These are phyloP conservation scores for Monosporozyma aerobia DNA, from an alignment of 805 yeast species.

Conservation along the genomic window DNA sequence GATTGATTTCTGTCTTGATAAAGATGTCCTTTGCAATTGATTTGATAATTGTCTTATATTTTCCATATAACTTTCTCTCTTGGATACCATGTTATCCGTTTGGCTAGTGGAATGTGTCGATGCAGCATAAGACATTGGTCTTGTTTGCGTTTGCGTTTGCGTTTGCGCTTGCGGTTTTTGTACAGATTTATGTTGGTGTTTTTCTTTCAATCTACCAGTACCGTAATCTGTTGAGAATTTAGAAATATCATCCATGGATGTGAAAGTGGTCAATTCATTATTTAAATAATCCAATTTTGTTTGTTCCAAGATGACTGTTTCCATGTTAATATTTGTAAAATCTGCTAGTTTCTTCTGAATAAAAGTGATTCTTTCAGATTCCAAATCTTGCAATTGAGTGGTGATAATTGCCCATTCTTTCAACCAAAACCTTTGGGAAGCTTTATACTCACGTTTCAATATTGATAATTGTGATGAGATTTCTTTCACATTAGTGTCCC, in stretches of 20 bases:
- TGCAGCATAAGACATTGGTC: not conserved
- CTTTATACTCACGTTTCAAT: conserved; percentile 25
- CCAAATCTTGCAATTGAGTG: conserved; percentile 25
- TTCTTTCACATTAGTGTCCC: conserved; percentile 23
- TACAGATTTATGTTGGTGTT: not conserved
- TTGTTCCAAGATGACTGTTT: conserved; percentile 24
- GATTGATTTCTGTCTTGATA: not conserved
- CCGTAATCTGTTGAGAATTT: conserved; percentile 27
- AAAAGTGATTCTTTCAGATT: conserved; percentile 21
- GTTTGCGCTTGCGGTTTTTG: no score
- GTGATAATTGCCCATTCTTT: conserved; percentile 26
- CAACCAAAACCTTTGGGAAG: conserved; percentile 27
- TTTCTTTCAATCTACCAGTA: conserved; percentile 28
- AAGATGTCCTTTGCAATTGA: conserved; percentile 15
- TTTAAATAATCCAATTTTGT: conserved; percentile 20
- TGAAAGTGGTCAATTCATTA: conserved; percentile 18
- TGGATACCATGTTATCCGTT: not conserved
- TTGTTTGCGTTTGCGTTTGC: not conserved
- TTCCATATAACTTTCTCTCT: conserved; percentile 16
- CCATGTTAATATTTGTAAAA: conserved; percentile 18
- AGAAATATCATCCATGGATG: conserved; percentile 25
- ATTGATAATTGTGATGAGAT: conserved; percentile 21
- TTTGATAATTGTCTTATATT: conserved; percentile 24
- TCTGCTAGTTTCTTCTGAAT: conserved; percentile 23
- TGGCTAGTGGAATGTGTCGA: not conserved